phyloP scores from a whole-genome alignment of 2,329 filamentous ascomycete species.

The Penicillium sp. region DNA sequence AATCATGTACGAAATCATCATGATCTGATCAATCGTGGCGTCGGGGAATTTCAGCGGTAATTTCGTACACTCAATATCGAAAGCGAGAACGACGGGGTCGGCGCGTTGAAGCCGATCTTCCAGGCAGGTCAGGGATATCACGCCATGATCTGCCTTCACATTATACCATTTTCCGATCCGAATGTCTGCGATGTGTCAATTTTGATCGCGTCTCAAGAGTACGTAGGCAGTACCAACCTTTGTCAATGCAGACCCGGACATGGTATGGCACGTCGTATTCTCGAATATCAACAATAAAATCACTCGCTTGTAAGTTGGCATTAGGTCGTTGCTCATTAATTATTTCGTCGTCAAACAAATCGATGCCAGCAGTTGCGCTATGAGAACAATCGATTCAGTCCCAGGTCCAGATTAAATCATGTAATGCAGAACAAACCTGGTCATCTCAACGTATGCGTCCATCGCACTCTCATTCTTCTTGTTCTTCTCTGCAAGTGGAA shows the following conservation, averaged over 20 bases:
- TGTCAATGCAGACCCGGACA: constrained; percentile 96
- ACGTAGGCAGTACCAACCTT: constrained; percentile 54
- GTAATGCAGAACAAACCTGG: constrained; percentile 54
- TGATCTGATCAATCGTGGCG: constrained; percentile 88
- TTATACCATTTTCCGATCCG: constrained; percentile 96
- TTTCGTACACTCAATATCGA: constrained; percentile 97
- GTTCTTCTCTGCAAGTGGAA: constrained; percentile 93
- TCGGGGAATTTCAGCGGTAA: constrained; percentile 95
- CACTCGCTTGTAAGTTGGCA: constrained; percentile 81
- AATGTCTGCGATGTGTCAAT: constrained; percentile 62
- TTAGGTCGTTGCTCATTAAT: constrained; percentile 75
- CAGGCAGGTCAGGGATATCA: constrained; percentile 76
- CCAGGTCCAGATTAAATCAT: background rate
- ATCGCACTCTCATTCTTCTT: constrained; percentile 94
- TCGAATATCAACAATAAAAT: constrained; percentile 96
- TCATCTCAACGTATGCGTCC: constrained; percentile 97
- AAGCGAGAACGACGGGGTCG: constrained; percentile 97
- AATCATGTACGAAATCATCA: constrained; percentile 99
- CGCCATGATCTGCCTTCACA: constrained; percentile 88
- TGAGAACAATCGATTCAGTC: constrained; percentile 15
- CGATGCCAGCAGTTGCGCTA: constrained; percentile 75
- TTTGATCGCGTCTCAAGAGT: background rate
- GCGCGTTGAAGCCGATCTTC: constrained; percentile 84
- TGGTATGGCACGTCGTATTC: constrained; percentile 99
- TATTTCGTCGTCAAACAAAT: constrained; percentile 91